Evolutionary conservation across 768 basidiomycete genomes (phyloP).

Genomic region (Wakefieldia striispora): DNA sequence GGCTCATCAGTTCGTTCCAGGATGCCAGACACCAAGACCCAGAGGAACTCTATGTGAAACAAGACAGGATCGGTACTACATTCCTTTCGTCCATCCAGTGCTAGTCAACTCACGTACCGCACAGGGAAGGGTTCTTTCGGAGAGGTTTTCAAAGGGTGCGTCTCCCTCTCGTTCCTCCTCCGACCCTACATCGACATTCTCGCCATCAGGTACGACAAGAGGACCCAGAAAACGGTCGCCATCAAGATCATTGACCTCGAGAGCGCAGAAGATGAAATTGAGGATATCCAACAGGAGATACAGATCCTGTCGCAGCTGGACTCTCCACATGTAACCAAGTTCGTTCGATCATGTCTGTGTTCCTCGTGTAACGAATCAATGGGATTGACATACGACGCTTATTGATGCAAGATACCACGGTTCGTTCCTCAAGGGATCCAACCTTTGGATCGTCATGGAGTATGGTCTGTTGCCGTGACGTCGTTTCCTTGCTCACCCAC

Average conservation of each 20-base stretch:
- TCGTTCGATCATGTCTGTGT: slow-evolving; percentile 36
- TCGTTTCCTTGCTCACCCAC: slow-evolving; percentile 9
- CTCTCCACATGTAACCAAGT: slow-evolving; percentile 96
- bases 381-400: slow-evolving; percentile 31
- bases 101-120: slow-evolving; percentile 16
- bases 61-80: slow-evolving; percentile 91
- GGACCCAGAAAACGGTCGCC: slow-evolving; percentile 94
- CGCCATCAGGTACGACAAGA: slow-evolving; percentile 77
- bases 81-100: slow-evolving; percentile 12
- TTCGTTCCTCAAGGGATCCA: slow-evolving; percentile 90
- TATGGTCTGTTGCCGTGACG: slow-evolving; percentile 36
- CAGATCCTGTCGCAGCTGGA: slow-evolving; percentile 96
- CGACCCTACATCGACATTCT: slow-evolving; percentile 3
- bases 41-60: slow-evolving; percentile 95
- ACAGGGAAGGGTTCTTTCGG: slow-evolving; percentile 97
- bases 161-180: slow-evolving; percentile 10
- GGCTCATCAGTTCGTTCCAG: slow-evolving; percentile 35
- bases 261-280: slow-evolving; percentile 98
- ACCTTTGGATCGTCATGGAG: slow-evolving; percentile 99
- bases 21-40: slow-evolving; percentile 80
- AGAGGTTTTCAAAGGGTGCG: slow-evolving; percentile 97
- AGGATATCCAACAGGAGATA: slow-evolving; percentile 99
- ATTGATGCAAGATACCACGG: slow-evolving; percentile 78
- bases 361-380: slow-evolving; percentile 27
- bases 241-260: slow-evolving; percentile 99